phyloP scores from a whole-genome alignment of 2,329 filamentous ascomycete species.

The Thelonectria blattea region DNA sequence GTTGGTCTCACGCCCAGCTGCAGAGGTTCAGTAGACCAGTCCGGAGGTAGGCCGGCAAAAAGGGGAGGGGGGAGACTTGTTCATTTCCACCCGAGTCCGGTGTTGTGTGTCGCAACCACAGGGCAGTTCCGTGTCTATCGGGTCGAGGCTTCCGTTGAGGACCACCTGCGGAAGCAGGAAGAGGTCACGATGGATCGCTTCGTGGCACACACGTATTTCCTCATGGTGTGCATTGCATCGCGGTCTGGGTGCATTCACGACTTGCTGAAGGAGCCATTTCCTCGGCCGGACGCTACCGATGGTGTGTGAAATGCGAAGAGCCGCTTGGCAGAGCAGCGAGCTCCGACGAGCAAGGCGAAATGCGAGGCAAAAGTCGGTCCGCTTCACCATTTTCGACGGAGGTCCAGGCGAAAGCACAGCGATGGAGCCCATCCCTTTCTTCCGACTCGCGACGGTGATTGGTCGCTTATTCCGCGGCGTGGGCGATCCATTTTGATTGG shows the following conservation, averaged over 20 bases:
- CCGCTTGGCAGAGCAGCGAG: slow-evolving; percentile 12
- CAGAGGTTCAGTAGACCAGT: neutral
- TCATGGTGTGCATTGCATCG: slow-evolving; percentile 14
- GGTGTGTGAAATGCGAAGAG: slow-evolving; percentile 28
- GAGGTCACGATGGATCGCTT: slow-evolving; percentile 12
- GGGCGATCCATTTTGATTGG: slow-evolving; percentile 17
- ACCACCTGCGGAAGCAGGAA: slow-evolving; percentile 9
- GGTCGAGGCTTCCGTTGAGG: neutral
- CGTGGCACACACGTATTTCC: slow-evolving; percentile 20
- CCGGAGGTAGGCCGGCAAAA: slow-evolving; percentile 15
- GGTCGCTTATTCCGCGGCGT: neutral
- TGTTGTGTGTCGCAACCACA: slow-evolving; percentile 11
- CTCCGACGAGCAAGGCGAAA: slow-evolving; percentile 19
- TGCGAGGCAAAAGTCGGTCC: slow-evolving; percentile 1
- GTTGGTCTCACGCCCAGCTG: slow-evolving; percentile 29
- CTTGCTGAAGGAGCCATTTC: neutral
- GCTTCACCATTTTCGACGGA: slow-evolving; percentile 4
- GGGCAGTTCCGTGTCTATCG: slow-evolving; percentile 2
- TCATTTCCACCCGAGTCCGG: slow-evolving; percentile 20
- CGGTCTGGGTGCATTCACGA: slow-evolving; percentile 7
- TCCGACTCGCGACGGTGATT: slow-evolving; percentile 5
- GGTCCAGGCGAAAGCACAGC: neutral
- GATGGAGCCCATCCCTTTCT: slow-evolving; percentile 3
- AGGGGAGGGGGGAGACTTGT: slow-evolving; percentile 6
- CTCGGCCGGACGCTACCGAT: slow-evolving; percentile 15